These are phyloP conservation scores for Vaccinium corymbosum DNA, from an alignment of 148 eudicot species.

Conservation along the genomic window DNA sequence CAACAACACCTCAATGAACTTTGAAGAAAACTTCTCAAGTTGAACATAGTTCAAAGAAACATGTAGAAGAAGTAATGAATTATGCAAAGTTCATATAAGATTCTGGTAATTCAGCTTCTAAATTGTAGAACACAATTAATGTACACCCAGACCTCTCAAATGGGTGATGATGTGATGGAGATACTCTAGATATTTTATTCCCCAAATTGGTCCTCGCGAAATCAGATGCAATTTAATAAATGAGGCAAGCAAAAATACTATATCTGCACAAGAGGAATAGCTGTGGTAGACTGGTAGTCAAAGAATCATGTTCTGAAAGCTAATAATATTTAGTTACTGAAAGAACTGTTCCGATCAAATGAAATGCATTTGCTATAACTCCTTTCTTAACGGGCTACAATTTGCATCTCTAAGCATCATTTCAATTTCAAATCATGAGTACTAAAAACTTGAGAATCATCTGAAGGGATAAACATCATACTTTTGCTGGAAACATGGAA, in stretches of 20 bases:
- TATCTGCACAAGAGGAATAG: background rate
- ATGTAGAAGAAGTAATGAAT: background rate
- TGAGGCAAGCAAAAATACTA: background rate
- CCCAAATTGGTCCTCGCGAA: background rate
- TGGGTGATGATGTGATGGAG: background rate
- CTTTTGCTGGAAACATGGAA: background rate
- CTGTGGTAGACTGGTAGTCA: background rate
- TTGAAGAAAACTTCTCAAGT: background rate
- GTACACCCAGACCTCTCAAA: background rate
- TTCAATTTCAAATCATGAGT: background rate
- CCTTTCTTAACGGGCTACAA: background rate
- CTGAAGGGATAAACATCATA: background rate
- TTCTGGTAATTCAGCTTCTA: too few species aligned
- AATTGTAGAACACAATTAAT: background rate
- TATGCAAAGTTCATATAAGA: background rate
- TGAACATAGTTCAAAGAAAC: background rate
- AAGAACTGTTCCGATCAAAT: conserved; percentile 1
- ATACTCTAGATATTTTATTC: background rate
- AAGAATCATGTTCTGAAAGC: background rate
- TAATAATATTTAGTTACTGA: background rate
- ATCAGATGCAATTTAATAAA: background rate
- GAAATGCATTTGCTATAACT: background rate
- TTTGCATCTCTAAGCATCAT: background rate
- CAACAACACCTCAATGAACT: background rate
- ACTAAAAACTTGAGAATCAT: background rate